phyloP scores from a whole-genome alignment of 176 grass and related monocot genomes.

The Tillandsia fasciculata region DNA sequence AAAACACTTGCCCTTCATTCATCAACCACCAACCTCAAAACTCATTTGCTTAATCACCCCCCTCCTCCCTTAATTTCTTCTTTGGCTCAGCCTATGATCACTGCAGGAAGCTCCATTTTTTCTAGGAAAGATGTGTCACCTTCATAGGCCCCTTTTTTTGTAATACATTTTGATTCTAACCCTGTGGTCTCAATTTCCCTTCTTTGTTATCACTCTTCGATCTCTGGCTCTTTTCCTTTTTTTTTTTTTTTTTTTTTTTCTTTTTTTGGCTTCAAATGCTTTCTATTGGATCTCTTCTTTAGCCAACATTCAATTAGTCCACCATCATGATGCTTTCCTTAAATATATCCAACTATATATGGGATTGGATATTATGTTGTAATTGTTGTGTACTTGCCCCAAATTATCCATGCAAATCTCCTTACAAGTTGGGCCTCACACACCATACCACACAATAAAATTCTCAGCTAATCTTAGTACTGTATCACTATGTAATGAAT shows the following conservation, averaged over 20 bases:
- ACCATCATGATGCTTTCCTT: neutral
- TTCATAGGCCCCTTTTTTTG: too few relatives aligned
- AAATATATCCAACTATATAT: neutral
- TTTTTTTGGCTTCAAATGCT: neutral
- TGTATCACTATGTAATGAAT: too few relatives aligned
- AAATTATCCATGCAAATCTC: neutral
- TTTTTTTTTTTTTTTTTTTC: neutral
- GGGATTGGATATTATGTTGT: neutral
- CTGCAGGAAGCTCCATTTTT: neutral
- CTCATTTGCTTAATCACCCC: neutral
- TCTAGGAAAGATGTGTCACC: too few relatives aligned
- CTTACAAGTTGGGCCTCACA: too few relatives aligned
- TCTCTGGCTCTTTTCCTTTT: neutral
- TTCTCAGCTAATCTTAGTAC: too few relatives aligned
- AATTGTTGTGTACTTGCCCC: neutral
- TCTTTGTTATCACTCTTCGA: neutral
- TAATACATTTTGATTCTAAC: too few relatives aligned
- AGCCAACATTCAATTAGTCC: neutral
- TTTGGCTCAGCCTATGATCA: neutral
- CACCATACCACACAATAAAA: too few relatives aligned
- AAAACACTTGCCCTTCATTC: neutral
- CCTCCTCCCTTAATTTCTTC: neutral
- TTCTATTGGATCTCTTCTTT: neutral
- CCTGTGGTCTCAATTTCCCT: too few relatives aligned
- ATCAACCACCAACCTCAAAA: constrained; percentile 5